Base-by-base conservation (phyloP, 768 basidiomycete species). In the Rhizopogon rudus region DNA sequence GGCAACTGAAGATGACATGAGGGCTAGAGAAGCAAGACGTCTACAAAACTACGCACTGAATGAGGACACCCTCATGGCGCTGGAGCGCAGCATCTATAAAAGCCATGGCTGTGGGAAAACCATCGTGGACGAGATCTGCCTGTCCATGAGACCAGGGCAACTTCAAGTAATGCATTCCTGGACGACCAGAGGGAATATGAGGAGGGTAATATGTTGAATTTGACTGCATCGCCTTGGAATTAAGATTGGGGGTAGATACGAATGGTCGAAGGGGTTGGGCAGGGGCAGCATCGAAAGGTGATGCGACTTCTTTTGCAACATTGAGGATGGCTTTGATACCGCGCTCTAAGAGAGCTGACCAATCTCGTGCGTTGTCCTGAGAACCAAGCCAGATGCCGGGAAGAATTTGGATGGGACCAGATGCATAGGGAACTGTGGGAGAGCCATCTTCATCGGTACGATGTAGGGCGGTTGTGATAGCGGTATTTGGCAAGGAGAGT, bases 111-210 rank as follows among this genome's bases (percentile, higher is more conserved):
- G 76, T 79, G 50, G 83, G 82, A 71, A 94, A 93, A 46, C 91
- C 92, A 40, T 81, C 73, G 2, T 82, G 71, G 60, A 93, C 91
- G 40, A 96, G 82, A 67, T 96, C 88, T 54, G 88, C 80, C 71
- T 95, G 91, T n/a, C 93, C 93, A 66, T 96, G 93, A 22, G 91
- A 93, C 94, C 93, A 96, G 51, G 81, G 80, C 28, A 95, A 81
- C 69, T 92, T 93, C 71, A 93, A 86, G 67, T 95, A 94, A 69
- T 92, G 83, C 79, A 93, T 83, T 16, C 77, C 78, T 0, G 92
- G 91, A 60, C 90, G 79, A 53, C 88, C 91, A 48, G 75, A 83
- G 37, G 80, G 73, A 8, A 81, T 65, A 68, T 91, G 81, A 2
- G 90, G 77, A 12, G 86, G 83, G 62, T 85, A 82, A 67, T 84